phyloP scores from a whole-genome alignment of 305 asterid genomes.

The Plantago rigida region DNA sequence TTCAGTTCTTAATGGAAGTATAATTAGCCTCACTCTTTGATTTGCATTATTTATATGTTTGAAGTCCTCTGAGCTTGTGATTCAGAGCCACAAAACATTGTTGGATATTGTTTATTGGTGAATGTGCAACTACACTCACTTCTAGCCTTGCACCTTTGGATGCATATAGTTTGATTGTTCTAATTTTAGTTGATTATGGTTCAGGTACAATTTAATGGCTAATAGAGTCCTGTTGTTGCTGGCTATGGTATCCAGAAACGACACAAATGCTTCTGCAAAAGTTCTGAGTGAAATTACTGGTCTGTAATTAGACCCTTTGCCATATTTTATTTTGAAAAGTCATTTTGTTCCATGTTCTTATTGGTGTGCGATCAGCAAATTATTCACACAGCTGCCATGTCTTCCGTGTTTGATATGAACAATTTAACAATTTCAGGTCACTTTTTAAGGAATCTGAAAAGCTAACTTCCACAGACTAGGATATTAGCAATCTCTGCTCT shows the following conservation, averaged over 20 bases:
- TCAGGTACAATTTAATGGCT: conserved; percentile 98
- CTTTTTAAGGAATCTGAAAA: conserved; percentile 87
- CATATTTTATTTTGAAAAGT: neutral
- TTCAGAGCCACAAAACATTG: neutral
- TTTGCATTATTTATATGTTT: conserved; percentile 8
- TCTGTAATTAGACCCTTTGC: conserved; percentile 30
- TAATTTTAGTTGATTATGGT: conserved; percentile 28
- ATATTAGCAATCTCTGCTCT: conserved; percentile 96
- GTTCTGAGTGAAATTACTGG: conserved; percentile 83
- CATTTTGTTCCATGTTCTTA: neutral
- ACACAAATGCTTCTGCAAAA: conserved; percentile 56
- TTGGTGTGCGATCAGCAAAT: conserved; percentile 9
- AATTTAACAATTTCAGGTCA: conserved; percentile 59
- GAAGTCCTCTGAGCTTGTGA: conserved; percentile 13
- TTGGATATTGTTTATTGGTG: conserved; percentile 12
- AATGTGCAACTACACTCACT: conserved; percentile 16
- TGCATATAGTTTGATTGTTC: conserved; percentile 4
- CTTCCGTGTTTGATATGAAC: conserved; percentile 18
- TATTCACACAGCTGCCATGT: conserved; percentile 10
- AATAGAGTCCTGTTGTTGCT: conserved; percentile 86
- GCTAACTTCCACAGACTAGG: conserved; percentile 98
- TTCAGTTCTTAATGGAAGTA: conserved; percentile 12
- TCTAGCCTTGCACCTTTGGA: conserved; percentile 19
- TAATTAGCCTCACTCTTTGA: conserved; percentile 12
- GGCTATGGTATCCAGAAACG: conserved; percentile 82